A percentile compares a stretch with the other conserved stretches of the same genome.
Conservation (phyloP, 306 rosid genomes). For the Rosa lucieae region DNA sequence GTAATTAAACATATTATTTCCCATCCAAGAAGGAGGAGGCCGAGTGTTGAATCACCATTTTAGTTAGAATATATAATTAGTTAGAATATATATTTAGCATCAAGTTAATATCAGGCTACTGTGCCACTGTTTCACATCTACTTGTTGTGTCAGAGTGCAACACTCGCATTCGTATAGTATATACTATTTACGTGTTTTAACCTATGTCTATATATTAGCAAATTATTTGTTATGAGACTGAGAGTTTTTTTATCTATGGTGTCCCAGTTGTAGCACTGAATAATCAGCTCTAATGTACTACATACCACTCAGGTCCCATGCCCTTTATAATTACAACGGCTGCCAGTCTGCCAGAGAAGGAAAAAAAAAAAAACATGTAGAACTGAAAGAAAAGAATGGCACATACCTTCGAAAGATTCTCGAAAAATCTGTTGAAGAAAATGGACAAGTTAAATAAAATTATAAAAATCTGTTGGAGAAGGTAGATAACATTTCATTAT, state of each 20-base stretch:
- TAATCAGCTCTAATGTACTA: background rate
- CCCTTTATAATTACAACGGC: constrained; percentile 30
- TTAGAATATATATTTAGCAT: background rate
- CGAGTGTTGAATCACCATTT: background rate
- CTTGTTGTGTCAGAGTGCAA: background rate
- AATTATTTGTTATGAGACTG: background rate
- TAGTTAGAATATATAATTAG: background rate
- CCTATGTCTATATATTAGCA: background rate
- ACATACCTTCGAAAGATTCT: constrained; percentile 77
- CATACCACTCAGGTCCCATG: constrained; percentile 16
- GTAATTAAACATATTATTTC: background rate
- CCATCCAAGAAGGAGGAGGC: background rate
- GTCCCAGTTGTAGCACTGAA: background rate
- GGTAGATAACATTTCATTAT: background rate
- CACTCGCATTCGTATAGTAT: background rate
- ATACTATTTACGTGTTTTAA: background rate
- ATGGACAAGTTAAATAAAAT: constrained; percentile 19
- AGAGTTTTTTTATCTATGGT: background rate
- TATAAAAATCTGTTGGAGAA: background rate
- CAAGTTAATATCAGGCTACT: background rate
- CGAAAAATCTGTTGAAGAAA: constrained; percentile 68
- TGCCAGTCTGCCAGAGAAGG: background rate
- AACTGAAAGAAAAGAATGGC: constrained; percentile 31
- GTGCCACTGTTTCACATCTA: background rate
- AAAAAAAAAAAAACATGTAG: background rate